Conservation (phyloP, 345 rosid species). For the Arabis hirsuta region DNA sequence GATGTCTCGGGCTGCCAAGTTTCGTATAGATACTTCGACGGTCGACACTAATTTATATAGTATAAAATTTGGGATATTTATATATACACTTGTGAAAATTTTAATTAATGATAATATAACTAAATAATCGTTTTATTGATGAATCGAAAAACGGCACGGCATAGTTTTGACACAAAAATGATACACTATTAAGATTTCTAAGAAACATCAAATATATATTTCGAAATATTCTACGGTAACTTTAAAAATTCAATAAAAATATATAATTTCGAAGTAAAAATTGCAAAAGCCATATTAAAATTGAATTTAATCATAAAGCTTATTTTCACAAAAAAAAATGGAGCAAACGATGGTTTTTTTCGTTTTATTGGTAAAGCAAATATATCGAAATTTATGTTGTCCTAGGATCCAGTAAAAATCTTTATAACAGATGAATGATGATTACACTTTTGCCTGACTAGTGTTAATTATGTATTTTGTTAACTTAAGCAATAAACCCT, state of each 20-base stretch:
- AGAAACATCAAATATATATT: not conserved
- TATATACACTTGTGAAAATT: too few species aligned
- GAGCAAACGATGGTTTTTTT: not conserved
- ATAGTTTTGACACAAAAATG: too few species aligned
- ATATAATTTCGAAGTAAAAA: not conserved
- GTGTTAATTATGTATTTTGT: constrained; percentile 21
- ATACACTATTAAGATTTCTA: not conserved
- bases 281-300: not conserved
- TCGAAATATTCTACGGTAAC: not conserved
- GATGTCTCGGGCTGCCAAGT: constrained; percentile 35
- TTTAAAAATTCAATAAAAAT: not conserved
- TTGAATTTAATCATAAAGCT: not conserved
- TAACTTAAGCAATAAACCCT: constrained; percentile 28
- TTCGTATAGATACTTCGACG: constrained; percentile 41
- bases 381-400: not conserved
- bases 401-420: constrained; percentile 10
- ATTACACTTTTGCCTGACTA: constrained; percentile 19
- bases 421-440: not conserved
- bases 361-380: not conserved
- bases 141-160: too few species aligned
- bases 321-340: not conserved
- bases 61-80: constrained; percentile 1
- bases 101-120: too few species aligned
- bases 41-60: constrained; percentile 27
- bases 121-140: too few species aligned